phyloP scores from a whole-genome alignment of 139 green algal genomes.

The Bryopsis sp. region DNA sequence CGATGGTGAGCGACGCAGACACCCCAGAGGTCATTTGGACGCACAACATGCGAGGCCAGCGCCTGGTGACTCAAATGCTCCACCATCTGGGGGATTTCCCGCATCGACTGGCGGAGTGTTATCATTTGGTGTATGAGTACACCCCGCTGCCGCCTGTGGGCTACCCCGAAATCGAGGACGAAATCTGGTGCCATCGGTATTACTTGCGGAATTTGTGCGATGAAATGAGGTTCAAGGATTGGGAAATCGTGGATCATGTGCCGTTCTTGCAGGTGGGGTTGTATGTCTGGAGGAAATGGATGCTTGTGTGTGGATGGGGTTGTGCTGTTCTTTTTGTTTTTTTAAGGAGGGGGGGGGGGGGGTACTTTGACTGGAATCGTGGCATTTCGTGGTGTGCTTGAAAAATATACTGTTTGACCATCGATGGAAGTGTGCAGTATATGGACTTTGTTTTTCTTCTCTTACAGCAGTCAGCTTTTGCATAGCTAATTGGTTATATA shows the following conservation, averaged over 20 bases:
- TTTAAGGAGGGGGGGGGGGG: no score
- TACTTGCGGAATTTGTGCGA: conserved; percentile 88
- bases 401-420: no score
- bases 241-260: conserved; percentile 76
- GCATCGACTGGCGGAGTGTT: conserved; percentile 48
- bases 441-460: no score
- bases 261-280: conserved; percentile 64
- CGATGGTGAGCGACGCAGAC: conserved; percentile 69
- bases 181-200: conserved; percentile 27
- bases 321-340: neutral
- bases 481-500: no score
- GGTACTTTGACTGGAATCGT: no score
- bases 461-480: no score
- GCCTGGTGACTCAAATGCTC: conserved; percentile 58
- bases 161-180: conserved; percentile 73
- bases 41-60: conserved; percentile 64
- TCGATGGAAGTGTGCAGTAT: no score
- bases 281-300: neutral
- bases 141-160: conserved; percentile 71
- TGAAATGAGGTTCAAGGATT: conserved; percentile 60
- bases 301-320: neutral
- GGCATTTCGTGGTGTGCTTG: no score
- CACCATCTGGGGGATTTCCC: conserved; percentile 64
- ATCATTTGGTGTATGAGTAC: conserved; percentile 71
- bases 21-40: conserved; percentile 93